Evolutionary conservation across 1,284 basidiomycete species (phyloP), one percentile per base, ranked within the genome.

Genomic region (Austroboletus novae-zelandiae): DNA sequence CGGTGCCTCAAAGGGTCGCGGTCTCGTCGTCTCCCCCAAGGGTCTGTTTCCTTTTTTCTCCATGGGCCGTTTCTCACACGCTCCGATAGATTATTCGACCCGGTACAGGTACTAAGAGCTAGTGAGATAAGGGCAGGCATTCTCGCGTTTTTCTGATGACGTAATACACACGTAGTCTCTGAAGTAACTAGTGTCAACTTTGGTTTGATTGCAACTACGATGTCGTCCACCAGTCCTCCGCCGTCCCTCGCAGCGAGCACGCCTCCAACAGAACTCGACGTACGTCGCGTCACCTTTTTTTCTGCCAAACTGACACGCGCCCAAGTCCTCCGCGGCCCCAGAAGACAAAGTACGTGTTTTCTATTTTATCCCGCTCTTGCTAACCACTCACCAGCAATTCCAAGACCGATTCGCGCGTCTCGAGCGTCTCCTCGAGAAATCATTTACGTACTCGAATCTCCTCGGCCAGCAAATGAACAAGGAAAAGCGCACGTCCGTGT

Each of bases 1-100:
- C 56, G 96, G 96, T 25, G 96, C 96, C 2, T 94, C 93, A 2
- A 99, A 98, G 67, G 96, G 97, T 11, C 88, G 96, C 53, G 96
- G 96, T 93, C 77, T 99, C 23, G 96, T 99, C 45, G 94, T 99
- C 29, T 94, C 94, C 1, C 96, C 96, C 0, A 95, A 94, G 80
- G 94, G 94, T 91, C 34, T 20, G 30, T 1, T 15, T 1, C 14
- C 9, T 14, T 39, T 9, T n/a, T 15, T 5, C 4, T 18, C 18
- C 5, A 10, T 10, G 9, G 6, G 15, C 17, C 18, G 37, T n/a
- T 43, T 47, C 51, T 57, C 31, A 58, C 23, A 20, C 30, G 47
- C 14, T 42, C 40, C n/a, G 2, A 17, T 60, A 91, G 89, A 91
- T 65, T 91, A 92, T 58, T 91, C 89, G 9, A 92, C 89, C 9